Conservation (phyloP, 768 basidiomycete genomes). For the Tylopilus felleus region DNA sequence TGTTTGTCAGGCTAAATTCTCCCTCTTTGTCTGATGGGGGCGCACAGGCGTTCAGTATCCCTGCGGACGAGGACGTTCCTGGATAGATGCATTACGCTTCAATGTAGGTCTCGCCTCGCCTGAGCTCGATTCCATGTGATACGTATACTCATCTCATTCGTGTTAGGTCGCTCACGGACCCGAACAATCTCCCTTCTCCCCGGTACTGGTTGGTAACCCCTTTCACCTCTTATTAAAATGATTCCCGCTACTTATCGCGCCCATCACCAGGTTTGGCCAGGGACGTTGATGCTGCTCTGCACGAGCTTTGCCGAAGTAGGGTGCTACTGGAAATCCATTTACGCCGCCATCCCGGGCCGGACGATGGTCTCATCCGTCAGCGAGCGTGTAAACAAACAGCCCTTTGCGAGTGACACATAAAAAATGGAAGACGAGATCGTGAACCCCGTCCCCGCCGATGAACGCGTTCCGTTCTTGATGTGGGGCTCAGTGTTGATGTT, state of each 20-base stretch:
- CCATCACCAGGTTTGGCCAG: conserved; percentile 22
- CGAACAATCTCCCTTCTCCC: conserved; percentile 44
- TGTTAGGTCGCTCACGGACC: conserved; percentile 41
- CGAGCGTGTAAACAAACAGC: conserved; percentile 2
- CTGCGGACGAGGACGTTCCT: conserved; percentile 5
- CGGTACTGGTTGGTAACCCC: conserved; percentile 49
- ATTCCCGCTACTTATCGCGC: not conserved
- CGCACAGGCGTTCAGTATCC: conserved; percentile 18
- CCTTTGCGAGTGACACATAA: not conserved
- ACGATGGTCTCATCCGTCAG: conserved; percentile 1
- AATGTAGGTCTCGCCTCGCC: conserved; percentile 4
- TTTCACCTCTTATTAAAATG: not conserved
- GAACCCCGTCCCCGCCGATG: conserved; percentile 50
- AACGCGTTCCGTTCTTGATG: conserved; percentile 54
- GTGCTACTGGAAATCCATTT: conserved; percentile 25
- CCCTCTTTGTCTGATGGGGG: not conserved
- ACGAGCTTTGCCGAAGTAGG: conserved; percentile 34
- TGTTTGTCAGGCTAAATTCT: not conserved
- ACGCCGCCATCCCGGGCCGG: not conserved
- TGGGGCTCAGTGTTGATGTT: conserved; percentile 50
- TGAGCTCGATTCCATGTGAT: not conserved
- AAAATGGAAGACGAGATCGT: conserved; percentile 38
- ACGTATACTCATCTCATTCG: not conserved
- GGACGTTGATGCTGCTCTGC: conserved; percentile 50
- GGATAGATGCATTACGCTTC: conserved; percentile 27